Percentiles rank a stretch among this genome's conserved stretches.
These are phyloP conservation scores for Lachnellula cervina DNA, from an alignment of 2,329 filamentous ascomycete species.

Conservation along the genomic window DNA sequence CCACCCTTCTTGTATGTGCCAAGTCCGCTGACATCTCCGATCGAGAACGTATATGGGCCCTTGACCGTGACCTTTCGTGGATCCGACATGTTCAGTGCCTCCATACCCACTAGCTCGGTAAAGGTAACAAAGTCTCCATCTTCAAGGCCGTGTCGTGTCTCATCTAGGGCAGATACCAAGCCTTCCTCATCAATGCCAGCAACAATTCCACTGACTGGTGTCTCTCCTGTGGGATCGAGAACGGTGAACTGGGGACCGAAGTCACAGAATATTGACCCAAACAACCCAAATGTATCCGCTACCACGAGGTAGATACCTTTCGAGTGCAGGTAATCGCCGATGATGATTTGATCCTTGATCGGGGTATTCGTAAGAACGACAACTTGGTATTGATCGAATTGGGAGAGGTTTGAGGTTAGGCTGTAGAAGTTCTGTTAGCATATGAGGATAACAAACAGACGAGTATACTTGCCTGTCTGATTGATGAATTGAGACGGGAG, in stretches of 20 bases:
- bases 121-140: slow-evolving; percentile 97
- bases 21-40: slow-evolving; percentile 83
- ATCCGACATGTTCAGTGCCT: slow-evolving; percentile 73
- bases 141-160: slow-evolving; percentile 89
- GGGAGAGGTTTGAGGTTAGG: slow-evolving; percentile 69
- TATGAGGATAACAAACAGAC: neutral
- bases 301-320: slow-evolving; percentile 90
- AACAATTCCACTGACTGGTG: slow-evolving; percentile 79
- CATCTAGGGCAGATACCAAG: slow-evolving; percentile 86
- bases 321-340: slow-evolving; percentile 89
- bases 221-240: slow-evolving; percentile 86
- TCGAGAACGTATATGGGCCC: slow-evolving; percentile 95
- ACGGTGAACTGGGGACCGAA: slow-evolving; percentile 93
- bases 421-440: slow-evolving; percentile 39
- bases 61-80: slow-evolving; percentile 91
- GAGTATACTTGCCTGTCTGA: slow-evolving; percentile 43
- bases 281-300: slow-evolving; percentile 86
- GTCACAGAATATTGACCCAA: slow-evolving; percentile 94
- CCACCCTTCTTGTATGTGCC: slow-evolving; percentile 86
- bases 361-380: slow-evolving; percentile 85
- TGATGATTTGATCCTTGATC: slow-evolving; percentile 71
- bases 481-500: slow-evolving; percentile 75
- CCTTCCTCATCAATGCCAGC: slow-evolving; percentile 87
- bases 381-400: slow-evolving; percentile 87
- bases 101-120: slow-evolving; percentile 88